Conservation (phyloP, 2,329 filamentous ascomycete species). For the Fusarium fujikuroi region DNA sequence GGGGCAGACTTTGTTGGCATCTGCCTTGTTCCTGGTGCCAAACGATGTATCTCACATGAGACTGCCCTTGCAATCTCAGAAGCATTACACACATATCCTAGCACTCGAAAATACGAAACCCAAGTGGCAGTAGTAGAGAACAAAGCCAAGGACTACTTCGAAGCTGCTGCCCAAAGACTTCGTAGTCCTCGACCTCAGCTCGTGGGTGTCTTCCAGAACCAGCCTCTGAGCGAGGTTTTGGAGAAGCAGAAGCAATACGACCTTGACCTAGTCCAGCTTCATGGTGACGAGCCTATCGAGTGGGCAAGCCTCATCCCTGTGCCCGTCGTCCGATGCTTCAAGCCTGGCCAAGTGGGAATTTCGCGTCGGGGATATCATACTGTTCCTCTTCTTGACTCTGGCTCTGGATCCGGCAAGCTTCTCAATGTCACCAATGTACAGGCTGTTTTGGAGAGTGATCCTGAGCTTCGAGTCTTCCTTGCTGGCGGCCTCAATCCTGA, state of each 20-base stretch:
- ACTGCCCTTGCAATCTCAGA: slow-evolving; percentile 83
- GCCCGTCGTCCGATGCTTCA: slow-evolving; percentile 88
- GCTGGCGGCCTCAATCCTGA: slow-evolving; percentile 86
- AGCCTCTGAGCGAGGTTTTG: slow-evolving; percentile 84
- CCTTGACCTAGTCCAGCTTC: slow-evolving; percentile 91
- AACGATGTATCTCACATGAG: slow-evolving; percentile 81
- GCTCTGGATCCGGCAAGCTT: slow-evolving; percentile 82
- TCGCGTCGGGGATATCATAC: slow-evolving; percentile 82
- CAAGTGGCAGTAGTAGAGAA: slow-evolving; percentile 44
- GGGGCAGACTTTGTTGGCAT: slow-evolving; percentile 95
- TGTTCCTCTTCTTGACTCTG: slow-evolving; percentile 87
- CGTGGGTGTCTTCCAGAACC: slow-evolving; percentile 94
- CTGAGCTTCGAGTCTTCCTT: slow-evolving; percentile 78
- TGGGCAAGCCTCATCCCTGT: slow-evolving; percentile 92
- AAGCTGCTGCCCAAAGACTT: slow-evolving; percentile 59
- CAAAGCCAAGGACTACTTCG: slow-evolving; percentile 76
- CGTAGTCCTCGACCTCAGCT: slow-evolving; percentile 74
- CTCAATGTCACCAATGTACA: slow-evolving; percentile 79
- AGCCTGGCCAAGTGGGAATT: slow-evolving; percentile 77
- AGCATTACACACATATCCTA: slow-evolving; percentile 76
- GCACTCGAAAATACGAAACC: slow-evolving; percentile 50
- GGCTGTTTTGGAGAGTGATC: slow-evolving; percentile 71
- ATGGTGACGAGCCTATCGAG: slow-evolving; percentile 91
- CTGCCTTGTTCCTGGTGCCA: slow-evolving; percentile 84
- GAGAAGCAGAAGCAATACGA: slow-evolving; percentile 78